Percentiles rank a stretch among this genome's conserved stretches.
Evolutionary conservation across 768 basidiomycete genomes (phyloP).

Genomic region (Leccinellum rugosiceps): DNA sequence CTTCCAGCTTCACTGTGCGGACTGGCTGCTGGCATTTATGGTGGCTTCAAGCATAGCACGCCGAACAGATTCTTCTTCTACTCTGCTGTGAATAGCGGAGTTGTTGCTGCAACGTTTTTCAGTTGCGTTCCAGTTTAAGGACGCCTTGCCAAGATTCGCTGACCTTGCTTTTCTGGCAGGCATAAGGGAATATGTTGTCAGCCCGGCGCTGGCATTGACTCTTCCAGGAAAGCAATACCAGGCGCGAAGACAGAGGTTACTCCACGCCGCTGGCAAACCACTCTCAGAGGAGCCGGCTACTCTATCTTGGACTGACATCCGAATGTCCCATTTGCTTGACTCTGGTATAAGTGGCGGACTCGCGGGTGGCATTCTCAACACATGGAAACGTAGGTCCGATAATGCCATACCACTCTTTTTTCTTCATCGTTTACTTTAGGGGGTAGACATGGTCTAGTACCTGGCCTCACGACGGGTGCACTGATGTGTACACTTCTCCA

Average conservation of each 20-base stretch:
- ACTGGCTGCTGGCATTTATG: constrained; percentile 40
- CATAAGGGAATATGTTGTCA: constrained; percentile 71
- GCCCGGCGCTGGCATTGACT: constrained; percentile 52
- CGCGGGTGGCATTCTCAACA: constrained; percentile 57
- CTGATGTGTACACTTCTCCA: constrained; percentile 62
- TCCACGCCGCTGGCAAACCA: constrained; percentile 24
- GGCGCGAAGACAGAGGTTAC: constrained; percentile 34
- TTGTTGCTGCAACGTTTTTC: constrained; percentile 76
- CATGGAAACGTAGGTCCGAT: constrained; percentile 50
- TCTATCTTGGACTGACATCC: constrained; percentile 50
- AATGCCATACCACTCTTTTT: neutral
- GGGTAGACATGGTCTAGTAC: constrained; percentile 51
- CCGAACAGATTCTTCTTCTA: constrained; percentile 49
- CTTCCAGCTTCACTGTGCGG: constrained; percentile 57
- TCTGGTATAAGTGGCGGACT: constrained; percentile 69
- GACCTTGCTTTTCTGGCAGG: constrained; percentile 38
- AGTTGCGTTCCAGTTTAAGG: constrained; percentile 42
- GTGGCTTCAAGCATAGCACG: constrained; percentile 46
- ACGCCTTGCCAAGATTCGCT: neutral
- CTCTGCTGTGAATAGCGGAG: constrained; percentile 67
- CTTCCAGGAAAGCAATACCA: constrained; percentile 48
- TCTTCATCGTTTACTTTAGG: constrained; percentile 39
- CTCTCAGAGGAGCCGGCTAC: constrained; percentile 1
- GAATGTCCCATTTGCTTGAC: constrained; percentile 62
- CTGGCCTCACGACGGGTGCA: constrained; percentile 60